Percentiles rank a stretch among this genome's conserved stretches.
Evolutionary conservation across 345 rosid genomes (phyloP).

Genomic region (Eucalyptus lansdowneana): DNA sequence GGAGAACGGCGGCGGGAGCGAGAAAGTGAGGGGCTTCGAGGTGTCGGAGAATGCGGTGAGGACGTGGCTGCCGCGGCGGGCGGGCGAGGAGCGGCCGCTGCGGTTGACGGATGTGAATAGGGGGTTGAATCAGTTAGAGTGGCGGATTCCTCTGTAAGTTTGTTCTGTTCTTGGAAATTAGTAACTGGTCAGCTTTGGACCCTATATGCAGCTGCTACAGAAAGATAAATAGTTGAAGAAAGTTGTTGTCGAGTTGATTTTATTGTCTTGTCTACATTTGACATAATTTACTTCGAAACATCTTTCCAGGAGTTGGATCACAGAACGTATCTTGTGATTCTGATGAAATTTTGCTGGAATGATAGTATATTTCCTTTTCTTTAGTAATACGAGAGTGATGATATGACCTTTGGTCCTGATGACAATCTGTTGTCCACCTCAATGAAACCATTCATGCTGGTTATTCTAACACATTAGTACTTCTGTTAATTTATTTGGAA

Average conservation of each 20-base stretch:
- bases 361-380: neutral
- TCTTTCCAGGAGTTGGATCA: too few species aligned
- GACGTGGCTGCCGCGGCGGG: constrained; percentile 54
- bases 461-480: neutral
- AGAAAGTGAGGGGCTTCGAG: constrained; percentile 17
- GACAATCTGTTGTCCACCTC: neutral
- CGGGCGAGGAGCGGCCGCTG: constrained; percentile 25
- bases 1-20: constrained; percentile 3
- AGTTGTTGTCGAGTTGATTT: too few species aligned
- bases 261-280: too few species aligned
- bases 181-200: too few species aligned
- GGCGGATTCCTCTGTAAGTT: too few species aligned
- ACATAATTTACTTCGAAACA: too few species aligned
- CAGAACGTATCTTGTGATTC: neutral
- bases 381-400: neutral
- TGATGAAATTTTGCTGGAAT: neutral
- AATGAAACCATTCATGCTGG: neutral
- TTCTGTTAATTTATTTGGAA: neutral
- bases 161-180: too few species aligned
- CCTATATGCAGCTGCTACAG: too few species aligned
- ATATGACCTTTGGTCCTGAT: neutral
- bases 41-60: constrained; percentile 23
- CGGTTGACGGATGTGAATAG: constrained; percentile 44
- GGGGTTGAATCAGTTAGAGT: constrained; percentile 20
- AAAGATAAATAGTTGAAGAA: too few species aligned